Percentiles rank a stretch among this genome's conserved stretches.
These are phyloP conservation scores for Chrysoporthe austroafricana DNA, from an alignment of 2,329 filamentous ascomycete species.

Conservation along the genomic window DNA sequence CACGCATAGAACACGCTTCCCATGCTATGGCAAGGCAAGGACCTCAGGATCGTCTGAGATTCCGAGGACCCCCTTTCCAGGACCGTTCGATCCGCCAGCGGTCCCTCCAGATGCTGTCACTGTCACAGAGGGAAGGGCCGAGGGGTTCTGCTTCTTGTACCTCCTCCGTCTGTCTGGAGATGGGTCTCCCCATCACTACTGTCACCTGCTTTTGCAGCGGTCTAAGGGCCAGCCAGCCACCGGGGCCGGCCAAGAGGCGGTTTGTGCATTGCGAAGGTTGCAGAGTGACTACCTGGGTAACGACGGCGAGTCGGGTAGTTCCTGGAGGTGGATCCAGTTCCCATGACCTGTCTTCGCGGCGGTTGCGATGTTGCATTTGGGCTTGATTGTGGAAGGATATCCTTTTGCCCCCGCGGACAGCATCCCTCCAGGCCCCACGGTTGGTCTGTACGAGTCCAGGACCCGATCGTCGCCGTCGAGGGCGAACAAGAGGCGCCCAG, in stretches of 20 bases:
- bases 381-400: constrained; percentile 12
- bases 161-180: constrained; percentile 3
- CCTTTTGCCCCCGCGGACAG: constrained; percentile 9
- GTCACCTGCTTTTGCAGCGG: constrained; percentile 19
- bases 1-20: too few species aligned
- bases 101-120: background rate
- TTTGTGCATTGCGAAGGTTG: constrained; percentile 22
- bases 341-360: constrained; percentile 29
- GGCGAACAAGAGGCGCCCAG: background rate
- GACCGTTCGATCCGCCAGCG: background rate
- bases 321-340: constrained; percentile 25
- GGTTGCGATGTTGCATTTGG: constrained; percentile 27
- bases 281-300: constrained; percentile 11
- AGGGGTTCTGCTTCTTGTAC: background rate
- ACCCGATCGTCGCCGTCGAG: background rate
- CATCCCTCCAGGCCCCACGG: constrained; percentile 2
- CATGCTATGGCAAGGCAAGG: too few species aligned
- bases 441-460: constrained; percentile 1
- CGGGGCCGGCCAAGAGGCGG: constrained; percentile 14
- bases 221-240: constrained; percentile 18
- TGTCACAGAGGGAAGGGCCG: background rate
- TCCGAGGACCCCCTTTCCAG: background rate
- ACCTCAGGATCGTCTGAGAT: background rate
- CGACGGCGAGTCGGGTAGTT: constrained; percentile 27
- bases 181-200: constrained; percentile 1